These are phyloP conservation scores for Bassia scoparia DNA, from an alignment of 148 eudicot species.

Conservation along the genomic window DNA sequence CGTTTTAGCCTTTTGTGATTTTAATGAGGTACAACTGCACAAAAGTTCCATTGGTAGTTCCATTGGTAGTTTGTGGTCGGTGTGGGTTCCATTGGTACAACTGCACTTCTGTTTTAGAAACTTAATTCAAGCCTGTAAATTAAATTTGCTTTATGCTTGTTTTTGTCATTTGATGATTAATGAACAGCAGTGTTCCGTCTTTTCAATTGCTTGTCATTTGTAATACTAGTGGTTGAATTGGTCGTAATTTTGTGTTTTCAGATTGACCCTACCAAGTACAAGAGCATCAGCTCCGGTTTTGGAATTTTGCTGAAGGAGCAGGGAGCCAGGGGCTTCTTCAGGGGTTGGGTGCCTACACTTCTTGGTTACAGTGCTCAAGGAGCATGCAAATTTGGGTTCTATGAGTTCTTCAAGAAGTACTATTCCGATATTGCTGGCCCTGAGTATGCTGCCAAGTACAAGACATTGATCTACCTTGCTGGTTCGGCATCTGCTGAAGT, in stretches of 20 bases:
- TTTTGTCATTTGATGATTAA: neutral
- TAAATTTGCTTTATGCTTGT: neutral
- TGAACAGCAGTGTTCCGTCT: no score
- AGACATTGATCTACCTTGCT: slow-evolving; percentile 88
- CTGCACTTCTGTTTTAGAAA: no score
- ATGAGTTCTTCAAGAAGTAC: slow-evolving; percentile 89
- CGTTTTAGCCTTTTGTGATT: neutral
- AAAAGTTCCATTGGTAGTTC: neutral
- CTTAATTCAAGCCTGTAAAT: no score
- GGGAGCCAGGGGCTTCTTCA: slow-evolving; percentile 77
- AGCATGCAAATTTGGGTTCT: slow-evolving; percentile 89
- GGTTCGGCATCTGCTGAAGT: slow-evolving; percentile 95
- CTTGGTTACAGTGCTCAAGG: slow-evolving; percentile 98
- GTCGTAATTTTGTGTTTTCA: slow-evolving; percentile 19
- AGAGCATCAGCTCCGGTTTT: slow-evolving; percentile 83
- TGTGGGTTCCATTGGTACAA: neutral
- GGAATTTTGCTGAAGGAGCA: slow-evolving; percentile 79
- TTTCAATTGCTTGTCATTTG: no score
- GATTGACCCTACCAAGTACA: slow-evolving; percentile 89
- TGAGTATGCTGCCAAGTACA: slow-evolving; percentile 78
- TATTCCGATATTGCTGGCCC: slow-evolving; percentile 90
- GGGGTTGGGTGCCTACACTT: slow-evolving; percentile 94
- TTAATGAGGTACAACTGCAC: neutral
- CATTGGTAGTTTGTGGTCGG: neutral
- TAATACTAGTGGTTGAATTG: neutral